These are phyloP conservation scores for Rhizopus sp. DNA, from an alignment of 371 early-diverging fungal species.

Conservation along the genomic window DNA sequence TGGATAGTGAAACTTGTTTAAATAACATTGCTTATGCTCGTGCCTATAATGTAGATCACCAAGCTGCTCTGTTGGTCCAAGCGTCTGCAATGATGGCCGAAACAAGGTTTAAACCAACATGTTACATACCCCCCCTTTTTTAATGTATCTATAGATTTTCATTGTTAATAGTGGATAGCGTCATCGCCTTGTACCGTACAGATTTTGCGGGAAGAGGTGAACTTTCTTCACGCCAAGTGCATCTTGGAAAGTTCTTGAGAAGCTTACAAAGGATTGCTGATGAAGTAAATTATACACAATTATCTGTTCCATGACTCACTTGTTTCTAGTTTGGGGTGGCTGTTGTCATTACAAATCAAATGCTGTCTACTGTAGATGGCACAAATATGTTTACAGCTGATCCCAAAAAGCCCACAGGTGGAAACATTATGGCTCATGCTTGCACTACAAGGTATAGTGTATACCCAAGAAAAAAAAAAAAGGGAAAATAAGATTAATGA, in stretches of 20 bases:
- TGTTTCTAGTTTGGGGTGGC: slow-evolving; percentile 39
- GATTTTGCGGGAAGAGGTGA: slow-evolving; percentile 99
- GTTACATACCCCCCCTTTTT: neutral
- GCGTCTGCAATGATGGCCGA: slow-evolving; percentile 98
- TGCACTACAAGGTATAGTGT: slow-evolving; percentile 70
- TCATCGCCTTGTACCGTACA: slow-evolving; percentile 97
- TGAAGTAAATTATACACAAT: slow-evolving; percentile 70
- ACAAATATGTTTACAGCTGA: slow-evolving; percentile 91
- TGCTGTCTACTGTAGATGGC: slow-evolving; percentile 98
- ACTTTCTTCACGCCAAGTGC: slow-evolving; percentile 97
- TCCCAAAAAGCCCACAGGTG: slow-evolving; percentile 98
- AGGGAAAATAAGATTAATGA: neutral
- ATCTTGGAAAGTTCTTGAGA: slow-evolving; percentile 93
- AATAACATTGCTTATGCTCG: slow-evolving; percentile 98
- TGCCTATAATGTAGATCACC: slow-evolving; percentile 99
- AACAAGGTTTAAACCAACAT: slow-evolving; percentile 38
- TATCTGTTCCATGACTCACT: neutral
- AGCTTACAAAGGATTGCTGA: slow-evolving; percentile 93
- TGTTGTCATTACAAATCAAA: slow-evolving; percentile 96
- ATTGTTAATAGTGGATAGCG: slow-evolving; percentile 95
- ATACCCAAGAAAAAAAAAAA: slow-evolving; percentile 3
- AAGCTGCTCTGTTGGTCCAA: slow-evolving; percentile 86
- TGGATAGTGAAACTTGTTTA: slow-evolving; percentile 89
- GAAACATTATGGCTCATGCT: slow-evolving; percentile 98
- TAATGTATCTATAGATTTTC: slow-evolving; percentile 58